phyloP scores from a whole-genome alignment of 1,139 yeast genomes.

The Eremothecium gossypii region DNA sequence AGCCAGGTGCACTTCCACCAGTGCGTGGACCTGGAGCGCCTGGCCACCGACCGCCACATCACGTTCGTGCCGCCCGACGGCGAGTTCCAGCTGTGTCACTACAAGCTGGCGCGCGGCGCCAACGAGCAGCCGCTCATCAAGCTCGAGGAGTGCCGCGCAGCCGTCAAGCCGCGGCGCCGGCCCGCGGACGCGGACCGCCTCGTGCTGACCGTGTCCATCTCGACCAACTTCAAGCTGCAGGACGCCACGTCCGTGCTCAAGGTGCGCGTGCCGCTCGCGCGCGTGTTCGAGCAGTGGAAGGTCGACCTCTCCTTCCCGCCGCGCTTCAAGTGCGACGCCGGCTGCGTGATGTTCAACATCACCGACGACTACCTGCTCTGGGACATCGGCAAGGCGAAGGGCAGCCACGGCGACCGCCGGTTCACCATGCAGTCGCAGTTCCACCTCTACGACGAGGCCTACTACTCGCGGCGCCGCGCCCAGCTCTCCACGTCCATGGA shows the following conservation, averaged over 20 bases:
- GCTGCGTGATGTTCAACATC: slow-evolving; percentile 57
- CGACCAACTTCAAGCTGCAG: slow-evolving; percentile 58
- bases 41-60: slow-evolving; percentile 40
- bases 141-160: slow-evolving; percentile 20
- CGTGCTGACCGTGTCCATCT: slow-evolving; percentile 29
- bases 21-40: slow-evolving; percentile 60
- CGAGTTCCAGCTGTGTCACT: slow-evolving; percentile 51
- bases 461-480: slow-evolving; percentile 43
- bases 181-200: slow-evolving; percentile 10
- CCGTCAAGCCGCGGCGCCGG: slow-evolving; percentile 21
- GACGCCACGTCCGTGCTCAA: slow-evolving; percentile 51
- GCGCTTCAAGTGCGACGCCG: slow-evolving; percentile 56
- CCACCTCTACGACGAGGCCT: slow-evolving; percentile 44
- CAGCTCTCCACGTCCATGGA: slow-evolving; percentile 36
- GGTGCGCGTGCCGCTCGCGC: slow-evolving; percentile 47
- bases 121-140: slow-evolving; percentile 35
- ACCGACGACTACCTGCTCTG: slow-evolving; percentile 54
- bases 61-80: slow-evolving; percentile 79
- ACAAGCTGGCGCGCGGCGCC: slow-evolving; percentile 30
- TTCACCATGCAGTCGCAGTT: slow-evolving; percentile 57
- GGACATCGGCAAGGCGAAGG: slow-evolving; percentile 45
- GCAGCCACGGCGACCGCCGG: slow-evolving; percentile 42
- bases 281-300: slow-evolving; percentile 31
- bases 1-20: slow-evolving; percentile 61
- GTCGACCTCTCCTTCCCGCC: slow-evolving; percentile 43